phyloP scores from a whole-genome alignment of 805 yeast species.

The Candida taoyuanica region DNA sequence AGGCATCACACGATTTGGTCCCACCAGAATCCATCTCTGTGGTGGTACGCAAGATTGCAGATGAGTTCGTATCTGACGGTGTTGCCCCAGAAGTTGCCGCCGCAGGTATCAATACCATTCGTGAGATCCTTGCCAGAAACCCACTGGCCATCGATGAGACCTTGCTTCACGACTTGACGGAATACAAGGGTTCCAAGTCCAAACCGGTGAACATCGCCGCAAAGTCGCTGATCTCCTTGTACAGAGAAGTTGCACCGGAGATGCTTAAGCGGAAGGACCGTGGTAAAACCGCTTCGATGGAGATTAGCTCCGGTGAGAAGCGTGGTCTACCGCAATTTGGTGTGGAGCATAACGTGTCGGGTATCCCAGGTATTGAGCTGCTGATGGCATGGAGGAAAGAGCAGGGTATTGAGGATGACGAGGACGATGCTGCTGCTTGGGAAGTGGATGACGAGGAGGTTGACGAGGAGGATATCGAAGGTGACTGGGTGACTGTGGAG shows the following conservation, averaged over 20 bases:
- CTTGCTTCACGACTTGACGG: conserved; percentile 82
- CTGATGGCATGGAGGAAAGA: conserved; percentile 79
- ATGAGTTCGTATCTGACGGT: conserved; percentile 97
- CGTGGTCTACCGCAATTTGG: conserved; percentile 62
- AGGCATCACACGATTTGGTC: conserved; percentile 92
- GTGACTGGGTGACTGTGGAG: conserved; percentile 89
- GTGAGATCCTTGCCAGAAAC: conserved; percentile 90
- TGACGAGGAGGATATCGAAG: conserved; percentile 59
- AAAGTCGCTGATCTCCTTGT: conserved; percentile 74
- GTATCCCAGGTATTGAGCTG: conserved; percentile 88
- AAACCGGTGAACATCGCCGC: conserved; percentile 96
- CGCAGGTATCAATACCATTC: conserved; percentile 92
- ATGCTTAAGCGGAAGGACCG: conserved; percentile 88
- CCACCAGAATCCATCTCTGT: conserved; percentile 89
- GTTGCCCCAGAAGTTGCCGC: conserved; percentile 97
- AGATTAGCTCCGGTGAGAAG: conserved; percentile 57
- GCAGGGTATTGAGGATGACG: conserved; percentile 51
- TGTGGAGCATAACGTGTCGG: conserved; percentile 59
- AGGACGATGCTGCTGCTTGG: conserved; percentile 59
- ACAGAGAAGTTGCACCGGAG: conserved; percentile 94
- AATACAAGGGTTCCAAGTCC: conserved; percentile 88
- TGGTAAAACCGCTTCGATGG: conserved; percentile 89
- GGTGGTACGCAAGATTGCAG: conserved; percentile 87
- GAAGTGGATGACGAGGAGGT: conserved; percentile 48
- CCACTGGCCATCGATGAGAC: conserved; percentile 91